Conservation (phyloP, 805 yeast genomes). For the Saturnispora halmiae region DNA sequence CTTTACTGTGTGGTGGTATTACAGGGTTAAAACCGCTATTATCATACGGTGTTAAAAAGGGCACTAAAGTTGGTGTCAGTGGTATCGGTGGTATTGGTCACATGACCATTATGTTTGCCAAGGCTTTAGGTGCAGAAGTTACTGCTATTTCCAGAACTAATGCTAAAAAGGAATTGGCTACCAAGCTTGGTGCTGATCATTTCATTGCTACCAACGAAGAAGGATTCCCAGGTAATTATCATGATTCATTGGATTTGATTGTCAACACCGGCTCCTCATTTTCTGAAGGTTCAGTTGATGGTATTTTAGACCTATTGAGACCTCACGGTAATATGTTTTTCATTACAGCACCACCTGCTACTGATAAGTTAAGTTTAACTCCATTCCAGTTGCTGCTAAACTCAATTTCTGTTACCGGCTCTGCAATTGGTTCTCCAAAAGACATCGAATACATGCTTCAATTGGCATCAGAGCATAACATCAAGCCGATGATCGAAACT, state of each 20-base stretch:
- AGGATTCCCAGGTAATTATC: conserved; percentile 31
- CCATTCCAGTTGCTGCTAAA: conserved; percentile 30
- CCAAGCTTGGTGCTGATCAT: conserved; percentile 43
- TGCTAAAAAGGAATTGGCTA: conserved; percentile 41
- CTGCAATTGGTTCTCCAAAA: conserved; percentile 35
- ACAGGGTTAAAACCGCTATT: conserved; percentile 44
- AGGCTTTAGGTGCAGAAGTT: conserved; percentile 53
- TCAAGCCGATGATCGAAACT: conserved; percentile 44
- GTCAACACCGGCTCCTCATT: conserved; percentile 41
- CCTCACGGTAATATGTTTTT: conserved; percentile 27
- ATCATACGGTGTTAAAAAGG: conserved; percentile 35
- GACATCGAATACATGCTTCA: conserved; percentile 40
- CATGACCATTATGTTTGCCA: conserved; percentile 42
- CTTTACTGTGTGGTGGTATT: conserved; percentile 49
- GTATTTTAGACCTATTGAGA: conserved; percentile 23
- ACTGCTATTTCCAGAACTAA: conserved; percentile 45
- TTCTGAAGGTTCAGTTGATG: conserved; percentile 21
- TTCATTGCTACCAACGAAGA: conserved; percentile 46
- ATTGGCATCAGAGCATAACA: conserved; percentile 36
- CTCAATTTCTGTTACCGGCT: conserved; percentile 26
- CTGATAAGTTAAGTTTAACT: conserved; percentile 24
- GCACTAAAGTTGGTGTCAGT: conserved; percentile 41
- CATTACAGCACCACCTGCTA: conserved; percentile 31
- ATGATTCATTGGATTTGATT: conserved; percentile 36
- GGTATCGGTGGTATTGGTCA: conserved; percentile 43